phyloP scores from a whole-genome alignment of 2,329 filamentous ascomycete genomes.

The Aspergillus pseudotamarii region DNA sequence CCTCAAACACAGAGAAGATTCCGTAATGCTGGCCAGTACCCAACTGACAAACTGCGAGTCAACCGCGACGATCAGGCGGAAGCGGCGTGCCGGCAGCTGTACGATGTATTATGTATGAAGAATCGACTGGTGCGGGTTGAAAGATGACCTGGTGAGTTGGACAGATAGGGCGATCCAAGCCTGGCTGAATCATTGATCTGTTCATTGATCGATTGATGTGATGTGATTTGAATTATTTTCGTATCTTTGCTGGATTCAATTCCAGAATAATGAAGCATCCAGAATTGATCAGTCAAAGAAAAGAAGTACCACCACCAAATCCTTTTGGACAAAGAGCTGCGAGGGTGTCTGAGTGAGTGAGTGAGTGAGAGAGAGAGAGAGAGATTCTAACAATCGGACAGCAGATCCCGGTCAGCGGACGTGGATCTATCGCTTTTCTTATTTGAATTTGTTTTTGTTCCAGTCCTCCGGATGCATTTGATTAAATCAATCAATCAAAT shows the following conservation, averaged over 20 bases:
- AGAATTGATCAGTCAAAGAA: conserved; percentile 13
- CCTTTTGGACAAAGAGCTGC: not conserved
- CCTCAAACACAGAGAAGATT: conserved; percentile 12
- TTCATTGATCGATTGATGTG: not conserved
- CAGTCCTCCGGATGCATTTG: not conserved
- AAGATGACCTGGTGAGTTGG: not conserved
- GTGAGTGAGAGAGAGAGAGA: too few relatives aligned
- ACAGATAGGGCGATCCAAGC: conserved; percentile 7
- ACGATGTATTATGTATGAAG: conserved; percentile 16
- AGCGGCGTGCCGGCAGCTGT: conserved; percentile 22
- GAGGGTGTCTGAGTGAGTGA: not conserved
- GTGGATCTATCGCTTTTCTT: conserved; percentile 22
- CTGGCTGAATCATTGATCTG: conserved; percentile 4
- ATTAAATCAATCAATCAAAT: conserved; percentile 7
- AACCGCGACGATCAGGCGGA: conserved; percentile 28
- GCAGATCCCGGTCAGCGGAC: conserved; percentile 14
- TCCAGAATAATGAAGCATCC: not conserved
- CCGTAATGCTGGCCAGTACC: conserved; percentile 14
- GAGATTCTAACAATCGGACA: conserved; percentile 11
- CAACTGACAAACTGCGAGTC: conserved; percentile 18
- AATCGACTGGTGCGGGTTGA: conserved; percentile 7
- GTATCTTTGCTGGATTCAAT: not conserved
- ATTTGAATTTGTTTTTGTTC: conserved; percentile 1
- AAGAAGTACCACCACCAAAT: conserved; percentile 1
- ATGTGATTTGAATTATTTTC: too few relatives aligned